Evolutionary conservation across 2,329 filamentous ascomycete species (phyloP).

Genomic region (Thelonectria blattea): DNA sequence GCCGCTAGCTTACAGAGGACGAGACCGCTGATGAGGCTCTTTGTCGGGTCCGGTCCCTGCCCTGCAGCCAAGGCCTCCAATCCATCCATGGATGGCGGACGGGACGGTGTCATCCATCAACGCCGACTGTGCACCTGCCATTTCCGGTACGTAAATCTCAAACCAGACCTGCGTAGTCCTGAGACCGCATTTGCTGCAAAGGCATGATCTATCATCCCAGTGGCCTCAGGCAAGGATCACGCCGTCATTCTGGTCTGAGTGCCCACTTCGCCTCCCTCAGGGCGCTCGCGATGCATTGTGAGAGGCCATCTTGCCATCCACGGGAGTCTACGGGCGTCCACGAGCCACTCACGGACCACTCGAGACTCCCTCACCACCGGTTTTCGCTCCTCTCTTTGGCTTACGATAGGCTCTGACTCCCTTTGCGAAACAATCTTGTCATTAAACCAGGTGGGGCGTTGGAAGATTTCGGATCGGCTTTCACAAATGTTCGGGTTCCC

Average conservation of each 20-base stretch:
- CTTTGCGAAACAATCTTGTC: constrained; percentile 14
- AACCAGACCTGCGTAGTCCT: constrained; percentile 32
- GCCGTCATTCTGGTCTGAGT: constrained; percentile 30
- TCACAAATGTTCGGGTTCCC: not conserved
- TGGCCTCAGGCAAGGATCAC: constrained; percentile 42
- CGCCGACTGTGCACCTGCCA: not conserved
- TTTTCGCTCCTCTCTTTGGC: constrained; percentile 5
- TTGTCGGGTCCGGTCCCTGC: not conserved
- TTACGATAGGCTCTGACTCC: not conserved
- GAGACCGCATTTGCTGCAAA: constrained; percentile 27
- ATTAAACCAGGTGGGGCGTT: constrained; percentile 12
- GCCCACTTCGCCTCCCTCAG: constrained; percentile 19
- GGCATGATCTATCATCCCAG: constrained; percentile 22
- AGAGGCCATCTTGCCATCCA: constrained; percentile 24
- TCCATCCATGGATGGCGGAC: not conserved
- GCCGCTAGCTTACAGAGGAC: constrained; percentile 4
- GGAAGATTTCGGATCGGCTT: constrained; percentile 1
- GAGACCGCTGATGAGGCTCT: not conserved
- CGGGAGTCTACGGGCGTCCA: constrained; percentile 7
- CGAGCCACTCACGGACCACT: constrained; percentile 15
- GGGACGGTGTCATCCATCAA: not conserved
- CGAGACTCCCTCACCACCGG: constrained; percentile 2
- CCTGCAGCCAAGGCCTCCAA: not conserved
- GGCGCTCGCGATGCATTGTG: constrained; percentile 13
- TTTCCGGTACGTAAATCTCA: constrained; percentile 33